A percentile compares a stretch with the other conserved stretches of the same genome.
Evolutionary conservation across 495 filamentous ascomycete genomes (phyloP).

Genomic region (Tuber melanosporum): DNA sequence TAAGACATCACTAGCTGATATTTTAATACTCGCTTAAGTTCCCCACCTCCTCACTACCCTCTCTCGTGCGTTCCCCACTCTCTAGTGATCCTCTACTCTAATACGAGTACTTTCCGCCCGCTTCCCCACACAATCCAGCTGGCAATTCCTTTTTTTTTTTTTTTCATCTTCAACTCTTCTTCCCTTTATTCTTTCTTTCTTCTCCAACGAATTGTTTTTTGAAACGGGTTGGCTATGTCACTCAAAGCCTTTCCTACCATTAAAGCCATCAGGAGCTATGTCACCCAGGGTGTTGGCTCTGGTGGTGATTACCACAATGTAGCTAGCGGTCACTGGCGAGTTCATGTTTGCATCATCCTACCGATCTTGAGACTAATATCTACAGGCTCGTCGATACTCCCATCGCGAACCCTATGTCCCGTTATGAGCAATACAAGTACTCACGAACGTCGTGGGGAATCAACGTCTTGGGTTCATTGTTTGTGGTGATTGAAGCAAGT

Average conservation of each 20-base stretch:
- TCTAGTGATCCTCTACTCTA: no score
- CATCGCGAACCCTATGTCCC: conserved; percentile 85
- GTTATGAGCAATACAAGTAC: conserved; percentile 76
- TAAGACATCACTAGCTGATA: no score
- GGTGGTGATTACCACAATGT: conserved; percentile 94
- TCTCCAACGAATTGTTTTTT: neutral
- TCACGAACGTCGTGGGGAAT: conserved; percentile 92
- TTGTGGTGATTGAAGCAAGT: conserved; percentile 79
- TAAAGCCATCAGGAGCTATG: conserved; percentile 70
- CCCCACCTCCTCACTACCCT: no score
- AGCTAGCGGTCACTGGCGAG: conserved; percentile 75
- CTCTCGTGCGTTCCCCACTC: no score
- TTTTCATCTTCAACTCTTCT: no score
- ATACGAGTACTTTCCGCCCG: no score
- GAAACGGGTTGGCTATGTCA: conserved; percentile 15
- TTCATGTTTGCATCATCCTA: neutral
- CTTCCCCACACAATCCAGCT: no score
- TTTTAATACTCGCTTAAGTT: no score
- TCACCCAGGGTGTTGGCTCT: conserved; percentile 79
- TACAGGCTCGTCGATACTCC: conserved; percentile 74
- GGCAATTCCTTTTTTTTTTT: no score
- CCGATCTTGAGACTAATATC: neutral
- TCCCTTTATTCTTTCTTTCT: neutral
- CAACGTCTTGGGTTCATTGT: conserved; percentile 89
- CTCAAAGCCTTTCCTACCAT: conserved; percentile 58